Conservation (phyloP, 2,329 filamentous ascomycete genomes). For the Alternaria alternata region DNA sequence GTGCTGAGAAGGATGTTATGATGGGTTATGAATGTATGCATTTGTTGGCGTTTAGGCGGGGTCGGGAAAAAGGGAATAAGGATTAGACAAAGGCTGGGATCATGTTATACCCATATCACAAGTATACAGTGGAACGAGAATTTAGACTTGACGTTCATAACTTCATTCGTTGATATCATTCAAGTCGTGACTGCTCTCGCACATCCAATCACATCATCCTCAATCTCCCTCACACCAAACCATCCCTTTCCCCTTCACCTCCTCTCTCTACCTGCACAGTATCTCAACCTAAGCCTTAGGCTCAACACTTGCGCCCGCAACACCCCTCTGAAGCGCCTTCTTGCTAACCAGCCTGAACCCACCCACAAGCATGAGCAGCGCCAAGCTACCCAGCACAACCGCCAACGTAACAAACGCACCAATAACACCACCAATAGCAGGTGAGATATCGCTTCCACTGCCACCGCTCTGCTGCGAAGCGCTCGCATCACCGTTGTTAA, state of each 20-base stretch:
- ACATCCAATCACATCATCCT: too few relatives aligned
- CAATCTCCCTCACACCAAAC: too few relatives aligned
- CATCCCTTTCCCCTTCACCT: too few relatives aligned
- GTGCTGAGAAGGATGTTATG: neutral
- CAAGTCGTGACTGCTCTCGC: neutral
- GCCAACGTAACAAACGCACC: conserved; percentile 73
- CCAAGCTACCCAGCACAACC: conserved; percentile 64
- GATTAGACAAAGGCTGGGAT: neutral
- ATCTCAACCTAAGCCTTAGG: conserved; percentile 21
- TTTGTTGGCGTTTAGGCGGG: conserved; percentile 3
- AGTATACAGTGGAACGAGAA: neutral
- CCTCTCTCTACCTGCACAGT: too few relatives aligned
- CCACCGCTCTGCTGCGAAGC: conserved; percentile 20
- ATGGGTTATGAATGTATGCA: neutral
- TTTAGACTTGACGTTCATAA: neutral
- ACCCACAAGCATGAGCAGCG: conserved; percentile 62
- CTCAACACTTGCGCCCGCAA: conserved; percentile 5
- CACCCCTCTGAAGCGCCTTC: conserved; percentile 48
- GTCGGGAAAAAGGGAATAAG: neutral
- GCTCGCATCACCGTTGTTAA: conserved; percentile 20
- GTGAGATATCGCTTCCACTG: conserved; percentile 63
- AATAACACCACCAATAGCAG: conserved; percentile 81
- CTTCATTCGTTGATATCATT: neutral
- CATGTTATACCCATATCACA: conserved; percentile 1
- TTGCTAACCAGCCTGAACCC: conserved; percentile 68